These are phyloP conservation scores for Didymella segeticola DNA, from an alignment of 2,329 filamentous ascomycete species.

Conservation along the genomic window DNA sequence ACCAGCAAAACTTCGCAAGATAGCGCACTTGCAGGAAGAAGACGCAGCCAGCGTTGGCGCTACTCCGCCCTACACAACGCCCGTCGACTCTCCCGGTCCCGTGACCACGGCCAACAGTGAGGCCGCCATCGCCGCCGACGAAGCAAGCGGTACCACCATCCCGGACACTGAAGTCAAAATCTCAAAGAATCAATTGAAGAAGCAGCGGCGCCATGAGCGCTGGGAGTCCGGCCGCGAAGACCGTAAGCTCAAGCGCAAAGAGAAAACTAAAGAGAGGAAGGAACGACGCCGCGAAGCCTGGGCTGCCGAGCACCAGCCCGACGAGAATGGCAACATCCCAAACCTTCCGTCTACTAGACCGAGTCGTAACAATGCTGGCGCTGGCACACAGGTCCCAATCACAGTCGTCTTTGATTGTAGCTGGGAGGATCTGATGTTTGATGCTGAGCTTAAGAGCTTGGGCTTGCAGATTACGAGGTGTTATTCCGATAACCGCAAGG, in stretches of 20 bases:
- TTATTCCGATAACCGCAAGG: slow-evolving; percentile 85
- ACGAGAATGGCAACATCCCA: slow-evolving; percentile 30
- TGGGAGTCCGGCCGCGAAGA: slow-evolving; percentile 75
- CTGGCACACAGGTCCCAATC: slow-evolving; percentile 71
- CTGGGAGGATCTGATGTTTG: slow-evolving; percentile 88
- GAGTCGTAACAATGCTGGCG: slow-evolving; percentile 31
- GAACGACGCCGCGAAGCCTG: slow-evolving; percentile 58
- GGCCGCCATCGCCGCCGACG: slow-evolving; percentile 8
- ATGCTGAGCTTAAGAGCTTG: slow-evolving; percentile 84
- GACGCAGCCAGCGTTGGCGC: slow-evolving; percentile 15
- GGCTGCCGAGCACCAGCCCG: slow-evolving; percentile 45
- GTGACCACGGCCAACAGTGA: slow-evolving; percentile 22
- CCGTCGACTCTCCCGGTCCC: slow-evolving; percentile 17
- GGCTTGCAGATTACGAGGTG: slow-evolving; percentile 82
- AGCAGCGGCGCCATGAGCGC: slow-evolving; percentile 71
- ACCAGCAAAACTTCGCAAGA: slow-evolving; percentile 62
- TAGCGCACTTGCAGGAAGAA: slow-evolving; percentile 45
- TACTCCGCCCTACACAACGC: slow-evolving; percentile 17
- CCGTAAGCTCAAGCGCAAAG: slow-evolving; percentile 65
- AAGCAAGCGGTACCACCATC: slow-evolving; percentile 9
- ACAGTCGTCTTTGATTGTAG: slow-evolving; percentile 88
- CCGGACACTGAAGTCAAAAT: slow-evolving; percentile 51
- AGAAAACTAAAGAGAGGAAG: slow-evolving; percentile 61
- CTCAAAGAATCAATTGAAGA: slow-evolving; percentile 89
- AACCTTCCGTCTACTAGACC: slow-evolving; percentile 26